These are phyloP conservation scores for Blepharisma stoltei DNA, from an alignment of 73 alveolate genomes.

Conservation along the genomic window DNA sequence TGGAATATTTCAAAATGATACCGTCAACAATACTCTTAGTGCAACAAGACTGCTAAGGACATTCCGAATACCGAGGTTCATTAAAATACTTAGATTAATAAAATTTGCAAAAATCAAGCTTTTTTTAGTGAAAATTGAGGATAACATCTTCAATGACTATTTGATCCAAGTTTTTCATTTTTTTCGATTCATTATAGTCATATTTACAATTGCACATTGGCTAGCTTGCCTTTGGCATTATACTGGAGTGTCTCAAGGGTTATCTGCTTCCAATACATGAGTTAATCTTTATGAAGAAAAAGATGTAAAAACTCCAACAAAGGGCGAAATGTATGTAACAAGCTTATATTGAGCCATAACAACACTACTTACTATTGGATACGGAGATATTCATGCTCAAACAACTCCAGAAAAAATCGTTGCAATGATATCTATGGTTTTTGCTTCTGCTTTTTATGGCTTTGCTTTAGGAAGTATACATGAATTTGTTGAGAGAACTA, in stretches of 20 bases:
- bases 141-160: background rate
- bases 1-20: background rate
- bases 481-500: constrained; percentile 39
- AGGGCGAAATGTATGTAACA: constrained; percentile 33
- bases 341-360: constrained; percentile 49
- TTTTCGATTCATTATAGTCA: background rate
- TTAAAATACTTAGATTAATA: background rate
- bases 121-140: background rate
- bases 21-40: background rate
- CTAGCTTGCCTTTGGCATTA: constrained; percentile 42
- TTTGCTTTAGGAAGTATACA: constrained; percentile 59
- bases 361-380: constrained; percentile 67
- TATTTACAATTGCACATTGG: constrained; percentile 30
- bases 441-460: constrained; percentile 68
- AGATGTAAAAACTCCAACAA: background rate
- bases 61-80: background rate
- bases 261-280: background rate
- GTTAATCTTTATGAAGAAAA: constrained; percentile 26
- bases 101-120: background rate
- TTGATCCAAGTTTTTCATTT: constrained; percentile 18
- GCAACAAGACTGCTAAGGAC: background rate
- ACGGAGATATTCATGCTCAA: constrained; percentile 68
- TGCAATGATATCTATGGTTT: constrained; percentile 43
- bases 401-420: constrained; percentile 44
- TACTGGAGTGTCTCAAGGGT: constrained; percentile 31